These are phyloP conservation scores for Cryptococcus sp. DNA, from an alignment of 1,284 basidiomycete species.

Conservation along the genomic window DNA sequence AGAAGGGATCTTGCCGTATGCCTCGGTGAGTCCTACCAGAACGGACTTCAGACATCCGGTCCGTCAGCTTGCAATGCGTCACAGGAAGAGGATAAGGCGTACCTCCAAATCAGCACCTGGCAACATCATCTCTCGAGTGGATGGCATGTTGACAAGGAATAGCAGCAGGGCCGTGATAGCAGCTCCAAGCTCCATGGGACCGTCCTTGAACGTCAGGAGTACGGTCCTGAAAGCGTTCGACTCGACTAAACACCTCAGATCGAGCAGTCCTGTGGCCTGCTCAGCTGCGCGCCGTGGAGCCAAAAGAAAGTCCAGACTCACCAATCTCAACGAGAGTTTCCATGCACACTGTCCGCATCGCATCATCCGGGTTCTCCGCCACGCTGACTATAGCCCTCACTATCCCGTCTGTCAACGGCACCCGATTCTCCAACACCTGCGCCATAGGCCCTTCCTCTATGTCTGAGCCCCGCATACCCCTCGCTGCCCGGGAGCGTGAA, in stretches of 20 bases:
- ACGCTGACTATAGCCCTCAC: slow-evolving; percentile 87
- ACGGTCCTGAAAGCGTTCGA: slow-evolving; percentile 86
- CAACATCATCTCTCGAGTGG: slow-evolving; percentile 71
- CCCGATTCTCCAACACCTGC: slow-evolving; percentile 18
- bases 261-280: slow-evolving; percentile 64
- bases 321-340: slow-evolving; percentile 90
- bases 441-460: background rate
- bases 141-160: slow-evolving; percentile 79
- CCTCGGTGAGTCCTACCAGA: slow-evolving; percentile 82
- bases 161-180: slow-evolving; percentile 82
- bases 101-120: slow-evolving; percentile 90
- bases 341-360: slow-evolving; percentile 76
- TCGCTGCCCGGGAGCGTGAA: slow-evolving; percentile 5
- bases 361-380: slow-evolving; percentile 88
- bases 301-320: slow-evolving; percentile 40
- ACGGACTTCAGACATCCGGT: slow-evolving; percentile 47
- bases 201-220: slow-evolving; percentile 80
- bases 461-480: background rate
- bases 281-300: background rate
- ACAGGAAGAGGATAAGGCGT: slow-evolving; percentile 18
- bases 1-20: slow-evolving; percentile 70
- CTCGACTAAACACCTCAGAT: slow-evolving; percentile 74
- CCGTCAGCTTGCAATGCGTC: slow-evolving; percentile 1
- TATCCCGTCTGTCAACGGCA: slow-evolving; percentile 59
- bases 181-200: slow-evolving; percentile 76